These are phyloP conservation scores for Ganoderma meredithae DNA, from an alignment of 1,284 basidiomycete genomes.

Conservation along the genomic window DNA sequence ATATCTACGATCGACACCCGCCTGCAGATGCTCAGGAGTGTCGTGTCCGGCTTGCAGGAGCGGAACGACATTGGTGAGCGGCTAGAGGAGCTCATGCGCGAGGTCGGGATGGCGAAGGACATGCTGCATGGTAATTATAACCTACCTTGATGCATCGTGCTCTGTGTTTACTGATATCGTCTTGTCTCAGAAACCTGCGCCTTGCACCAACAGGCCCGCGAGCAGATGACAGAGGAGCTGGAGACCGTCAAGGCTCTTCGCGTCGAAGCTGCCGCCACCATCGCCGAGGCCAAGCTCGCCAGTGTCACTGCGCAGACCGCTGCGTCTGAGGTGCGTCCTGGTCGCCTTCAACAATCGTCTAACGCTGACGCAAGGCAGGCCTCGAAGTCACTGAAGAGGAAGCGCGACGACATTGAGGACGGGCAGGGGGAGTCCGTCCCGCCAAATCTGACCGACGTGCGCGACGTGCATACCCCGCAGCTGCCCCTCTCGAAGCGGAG, in stretches of 20 bases:
- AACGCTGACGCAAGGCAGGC: constrained; percentile 35
- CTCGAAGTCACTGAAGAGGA: constrained; percentile 42
- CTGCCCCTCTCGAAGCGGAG: constrained; percentile 47
- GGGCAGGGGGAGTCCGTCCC: constrained; percentile 7
- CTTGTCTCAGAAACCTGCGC: constrained; percentile 42
- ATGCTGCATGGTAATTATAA: constrained; percentile 29
- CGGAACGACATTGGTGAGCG: constrained; percentile 19
- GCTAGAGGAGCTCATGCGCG: constrained; percentile 23
- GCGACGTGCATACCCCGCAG: background rate
- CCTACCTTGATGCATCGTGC: too few relatives aligned
- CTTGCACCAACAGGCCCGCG: constrained; percentile 43
- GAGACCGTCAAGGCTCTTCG: constrained; percentile 42
- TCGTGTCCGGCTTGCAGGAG: constrained; percentile 26
- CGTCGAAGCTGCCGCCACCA: constrained; percentile 40
- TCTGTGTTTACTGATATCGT: background rate
- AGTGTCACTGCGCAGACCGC: constrained; percentile 38
- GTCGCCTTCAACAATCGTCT: background rate
- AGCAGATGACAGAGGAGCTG: constrained; percentile 43
- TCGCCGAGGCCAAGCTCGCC: constrained; percentile 35
- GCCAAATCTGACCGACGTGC: background rate
- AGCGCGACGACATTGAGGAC: constrained; percentile 38
- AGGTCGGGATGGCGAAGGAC: constrained; percentile 25
- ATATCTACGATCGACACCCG: constrained; percentile 24
- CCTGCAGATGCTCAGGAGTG: constrained; percentile 31
- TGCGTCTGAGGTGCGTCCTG: constrained; percentile 34